Evolutionary conservation across 352 stramenopile genomes (phyloP).

Genomic region (Plasmopara viticola): DNA sequence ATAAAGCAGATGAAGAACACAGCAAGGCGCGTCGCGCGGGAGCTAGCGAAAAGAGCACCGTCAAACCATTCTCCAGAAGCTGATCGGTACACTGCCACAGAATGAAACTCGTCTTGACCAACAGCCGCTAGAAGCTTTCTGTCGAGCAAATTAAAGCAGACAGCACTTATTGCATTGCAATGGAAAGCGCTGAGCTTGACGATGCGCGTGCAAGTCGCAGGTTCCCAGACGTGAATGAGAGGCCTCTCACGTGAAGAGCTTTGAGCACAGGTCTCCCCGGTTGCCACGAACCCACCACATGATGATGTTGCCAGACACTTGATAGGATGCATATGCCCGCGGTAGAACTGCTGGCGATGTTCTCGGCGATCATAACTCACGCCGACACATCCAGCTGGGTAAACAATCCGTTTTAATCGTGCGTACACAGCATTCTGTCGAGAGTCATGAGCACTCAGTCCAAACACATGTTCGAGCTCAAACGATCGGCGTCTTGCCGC

Average conservation of each 20-base stretch:
- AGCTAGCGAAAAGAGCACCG: conserved; percentile 40
- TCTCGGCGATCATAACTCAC: conserved; percentile 69
- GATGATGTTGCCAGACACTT: conserved; percentile 38
- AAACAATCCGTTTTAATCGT: conserved; percentile 63
- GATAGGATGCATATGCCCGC: conserved; percentile 48
- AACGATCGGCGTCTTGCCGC: conserved; percentile 30
- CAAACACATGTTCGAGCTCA: conserved; percentile 66
- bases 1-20: conserved; percentile 63
- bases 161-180: conserved; percentile 53
- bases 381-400: conserved; percentile 47
- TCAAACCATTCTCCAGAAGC: conserved; percentile 57
- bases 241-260: conserved; percentile 48
- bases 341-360: conserved; percentile 67
- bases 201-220: conserved; percentile 42
- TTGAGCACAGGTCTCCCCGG: conserved; percentile 61
- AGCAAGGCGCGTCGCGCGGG: conserved; percentile 39
- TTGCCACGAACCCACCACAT: conserved; percentile 58
- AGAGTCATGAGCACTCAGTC: conserved; percentile 47
- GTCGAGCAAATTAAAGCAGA: conserved; percentile 44
- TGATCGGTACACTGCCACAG: conserved; percentile 60
- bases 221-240: conserved; percentile 73
- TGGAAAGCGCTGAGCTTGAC: conserved; percentile 58
- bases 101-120: conserved; percentile 73
- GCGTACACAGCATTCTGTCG: conserved; percentile 56
- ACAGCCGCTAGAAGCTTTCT: conserved; percentile 49